These are phyloP conservation scores for Syncephalastrum racemosum DNA, from an alignment of 371 early-diverging fungal species.

Conservation along the genomic window DNA sequence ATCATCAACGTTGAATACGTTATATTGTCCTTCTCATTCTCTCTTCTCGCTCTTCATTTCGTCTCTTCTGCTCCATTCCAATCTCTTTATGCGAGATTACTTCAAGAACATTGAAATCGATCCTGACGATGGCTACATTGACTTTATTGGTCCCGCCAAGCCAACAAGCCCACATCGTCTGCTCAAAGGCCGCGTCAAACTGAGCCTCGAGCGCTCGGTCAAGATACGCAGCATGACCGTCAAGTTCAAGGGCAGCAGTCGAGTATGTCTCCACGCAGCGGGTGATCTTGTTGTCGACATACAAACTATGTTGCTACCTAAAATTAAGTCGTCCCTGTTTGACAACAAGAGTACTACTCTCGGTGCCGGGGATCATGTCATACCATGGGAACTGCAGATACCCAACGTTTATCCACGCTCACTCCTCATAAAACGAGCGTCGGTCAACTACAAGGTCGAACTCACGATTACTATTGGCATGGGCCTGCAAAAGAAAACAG, in stretches of 20 bases:
- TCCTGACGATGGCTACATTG: conserved; percentile 33
- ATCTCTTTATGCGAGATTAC: conserved; percentile 35
- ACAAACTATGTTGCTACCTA: conserved; percentile 26
- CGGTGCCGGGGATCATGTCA: conserved; percentile 29
- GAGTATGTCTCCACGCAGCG: conserved; percentile 15
- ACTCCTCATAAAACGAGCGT: conserved; percentile 30
- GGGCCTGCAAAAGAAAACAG: conserved; percentile 26
- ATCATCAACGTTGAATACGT: background rate
- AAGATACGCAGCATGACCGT: conserved; percentile 38
- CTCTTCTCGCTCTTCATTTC: conserved; percentile 5
- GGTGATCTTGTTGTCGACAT: conserved; percentile 14
- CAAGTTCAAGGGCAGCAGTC: conserved; percentile 47
- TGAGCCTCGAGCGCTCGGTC: conserved; percentile 29
- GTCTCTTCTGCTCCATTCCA: conserved; percentile 5
- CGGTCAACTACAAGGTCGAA: conserved; percentile 31
- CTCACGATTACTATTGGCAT: conserved; percentile 21
- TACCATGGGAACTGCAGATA: conserved; percentile 35
- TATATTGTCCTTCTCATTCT: background rate
- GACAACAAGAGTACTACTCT: conserved; percentile 21
- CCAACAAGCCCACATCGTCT: conserved; percentile 11
- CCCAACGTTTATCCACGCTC: conserved; percentile 44
- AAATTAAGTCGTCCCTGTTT: conserved; percentile 29
- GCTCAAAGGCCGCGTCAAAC: conserved; percentile 31
- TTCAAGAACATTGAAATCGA: conserved; percentile 40
- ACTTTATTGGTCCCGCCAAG: conserved; percentile 40